Conservation (phyloP, 1,139 yeast species). For the Pichia sp. region DNA sequence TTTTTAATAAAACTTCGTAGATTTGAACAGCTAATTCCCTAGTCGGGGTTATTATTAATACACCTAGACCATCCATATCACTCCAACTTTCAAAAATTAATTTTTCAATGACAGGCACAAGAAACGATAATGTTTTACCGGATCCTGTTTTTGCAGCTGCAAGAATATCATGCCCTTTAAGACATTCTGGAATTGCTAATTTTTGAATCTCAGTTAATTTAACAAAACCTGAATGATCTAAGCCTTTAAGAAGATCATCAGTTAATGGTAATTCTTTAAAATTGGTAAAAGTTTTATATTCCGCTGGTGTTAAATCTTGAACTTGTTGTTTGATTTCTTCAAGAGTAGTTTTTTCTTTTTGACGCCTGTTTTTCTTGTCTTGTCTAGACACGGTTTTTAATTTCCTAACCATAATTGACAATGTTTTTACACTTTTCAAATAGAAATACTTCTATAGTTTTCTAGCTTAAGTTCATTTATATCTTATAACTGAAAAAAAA, state of each 20-base stretch:
- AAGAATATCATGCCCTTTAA: slow-evolving; percentile 76
- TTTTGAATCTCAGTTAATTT: slow-evolving; percentile 82
- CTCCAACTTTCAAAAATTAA: slow-evolving; percentile 73
- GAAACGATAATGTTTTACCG: slow-evolving; percentile 90
- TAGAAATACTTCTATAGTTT: too few relatives aligned
- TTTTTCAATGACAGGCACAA: slow-evolving; percentile 76
- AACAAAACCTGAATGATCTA: slow-evolving; percentile 65
- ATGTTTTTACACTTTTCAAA: not conserved
- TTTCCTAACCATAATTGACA: slow-evolving; percentile 35
- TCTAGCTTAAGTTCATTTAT: too few relatives aligned
- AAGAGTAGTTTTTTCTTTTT: slow-evolving; percentile 42
- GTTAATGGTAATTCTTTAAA: slow-evolving; percentile 70
- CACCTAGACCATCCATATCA: slow-evolving; percentile 89
- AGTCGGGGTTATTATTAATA: slow-evolving; percentile 86
- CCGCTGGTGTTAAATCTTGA: slow-evolving; percentile 43
- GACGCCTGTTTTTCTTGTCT: slow-evolving; percentile 36
- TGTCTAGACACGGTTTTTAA: slow-evolving; percentile 32
- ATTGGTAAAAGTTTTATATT: slow-evolving; percentile 18
- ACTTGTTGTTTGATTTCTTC: slow-evolving; percentile 41
- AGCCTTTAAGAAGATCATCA: slow-evolving; percentile 58
- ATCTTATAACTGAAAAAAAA: too few relatives aligned
- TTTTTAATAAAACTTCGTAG: slow-evolving; percentile 79
- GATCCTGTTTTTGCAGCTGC: slow-evolving; percentile 97
- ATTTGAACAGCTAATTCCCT: slow-evolving; percentile 93
- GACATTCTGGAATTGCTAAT: slow-evolving; percentile 67